Percentiles rank a stretch among this genome's conserved stretches.
phyloP scores from a whole-genome alignment of 148 eudicot species.

The Rhododendron henanense region DNA sequence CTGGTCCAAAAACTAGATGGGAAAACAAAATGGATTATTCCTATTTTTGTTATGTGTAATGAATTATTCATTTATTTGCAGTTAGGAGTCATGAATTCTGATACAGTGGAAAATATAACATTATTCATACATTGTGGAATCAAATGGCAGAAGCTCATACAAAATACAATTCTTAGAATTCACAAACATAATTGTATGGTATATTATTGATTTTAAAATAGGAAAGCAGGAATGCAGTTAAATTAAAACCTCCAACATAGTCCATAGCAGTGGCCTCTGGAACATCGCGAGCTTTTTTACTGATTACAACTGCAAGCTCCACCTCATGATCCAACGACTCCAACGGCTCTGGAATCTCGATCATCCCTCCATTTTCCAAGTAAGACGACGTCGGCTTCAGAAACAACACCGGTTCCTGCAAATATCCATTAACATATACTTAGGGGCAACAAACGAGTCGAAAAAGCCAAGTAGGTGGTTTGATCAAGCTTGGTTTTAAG shows the following conservation, averaged over 20 bases:
- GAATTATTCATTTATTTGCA: neutral
- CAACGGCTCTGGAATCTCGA: constrained; percentile 79
- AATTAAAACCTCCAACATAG: constrained; percentile 63
- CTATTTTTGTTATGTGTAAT: neutral
- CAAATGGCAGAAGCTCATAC: neutral
- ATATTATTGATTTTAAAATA: neutral
- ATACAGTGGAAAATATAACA: neutral
- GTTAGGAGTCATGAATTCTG: neutral
- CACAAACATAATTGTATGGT: neutral
- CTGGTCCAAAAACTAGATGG: no score
- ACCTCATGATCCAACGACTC: constrained; percentile 84
- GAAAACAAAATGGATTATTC: neutral
- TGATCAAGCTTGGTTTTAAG: neutral
- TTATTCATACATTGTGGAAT: neutral
- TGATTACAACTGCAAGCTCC: constrained; percentile 88
- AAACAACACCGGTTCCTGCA: constrained; percentile 88
- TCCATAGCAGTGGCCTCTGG: constrained; percentile 80
- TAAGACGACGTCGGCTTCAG: constrained; percentile 97
- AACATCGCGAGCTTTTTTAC: constrained; percentile 86
- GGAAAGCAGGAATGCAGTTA: neutral
- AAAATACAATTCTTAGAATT: neutral
- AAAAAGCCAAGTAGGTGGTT: neutral
- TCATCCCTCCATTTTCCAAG: constrained; percentile 79
- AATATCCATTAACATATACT: neutral
- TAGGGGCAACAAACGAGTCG: neutral